Conservation (phyloP, 2,329 filamentous ascomycete species). For the Chaetomium globosum region DNA sequence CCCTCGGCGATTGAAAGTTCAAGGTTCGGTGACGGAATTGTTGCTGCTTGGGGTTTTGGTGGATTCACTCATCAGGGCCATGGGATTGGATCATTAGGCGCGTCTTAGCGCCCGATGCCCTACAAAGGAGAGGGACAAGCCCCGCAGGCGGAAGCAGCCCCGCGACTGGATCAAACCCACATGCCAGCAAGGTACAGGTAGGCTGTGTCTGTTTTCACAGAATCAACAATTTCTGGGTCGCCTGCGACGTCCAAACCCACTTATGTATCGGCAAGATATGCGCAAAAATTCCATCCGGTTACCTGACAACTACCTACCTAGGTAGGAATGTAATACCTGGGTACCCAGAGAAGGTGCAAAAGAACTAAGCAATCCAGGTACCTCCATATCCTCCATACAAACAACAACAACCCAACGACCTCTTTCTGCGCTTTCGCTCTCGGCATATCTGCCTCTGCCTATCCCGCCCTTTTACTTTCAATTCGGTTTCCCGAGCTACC, state of each 20-base stretch:
- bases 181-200: too few relatives aligned
- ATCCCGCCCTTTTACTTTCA: not conserved
- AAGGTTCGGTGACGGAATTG: conserved; percentile 31
- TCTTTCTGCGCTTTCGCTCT: not conserved
- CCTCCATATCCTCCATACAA: not conserved
- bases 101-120: conserved; percentile 18
- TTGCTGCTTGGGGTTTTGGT: conserved; percentile 18
- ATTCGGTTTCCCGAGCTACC: not conserved
- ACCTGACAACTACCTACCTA: too few relatives aligned
- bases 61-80: conserved; percentile 8
- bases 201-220: too few relatives aligned
- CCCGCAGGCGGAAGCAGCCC: conserved; percentile 7
- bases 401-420: not conserved
- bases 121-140: not conserved
- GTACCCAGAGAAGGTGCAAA: not conserved
- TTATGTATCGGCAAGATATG: too few relatives aligned
- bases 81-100: conserved; percentile 27
- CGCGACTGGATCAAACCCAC: not conserved
- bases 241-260: too few relatives aligned
- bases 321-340: too few relatives aligned
- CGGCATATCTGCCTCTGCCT: too few relatives aligned
- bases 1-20: conserved; percentile 10
- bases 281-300: too few relatives aligned
- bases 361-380: not conserved
- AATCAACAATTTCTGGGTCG: too few relatives aligned